Base-by-base conservation (phyloP, 495 filamentous ascomycete genomes). In the Neurospora sp. region DNA sequence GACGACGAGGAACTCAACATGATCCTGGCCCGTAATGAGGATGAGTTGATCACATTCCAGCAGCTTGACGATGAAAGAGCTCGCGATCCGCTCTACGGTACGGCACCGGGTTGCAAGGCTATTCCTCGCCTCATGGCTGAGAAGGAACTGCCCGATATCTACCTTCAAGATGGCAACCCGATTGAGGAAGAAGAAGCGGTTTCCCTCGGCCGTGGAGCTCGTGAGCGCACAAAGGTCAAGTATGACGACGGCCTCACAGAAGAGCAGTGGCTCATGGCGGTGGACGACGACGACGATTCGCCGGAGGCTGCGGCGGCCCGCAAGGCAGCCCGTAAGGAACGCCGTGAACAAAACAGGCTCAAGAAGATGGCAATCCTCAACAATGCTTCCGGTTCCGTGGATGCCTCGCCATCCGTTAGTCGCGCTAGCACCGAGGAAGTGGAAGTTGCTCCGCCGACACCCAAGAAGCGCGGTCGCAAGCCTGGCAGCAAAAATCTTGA, bases 241-340 rank as follows among this genome's bases (percentile, higher is more conserved):
- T 99, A 99, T 80, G 96, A 99, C 80, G 96, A 99, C 78, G 96
- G 96, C 37, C 90, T 99, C 54, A 97, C 96, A 4, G 96, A 98
- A 81, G 96, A 98, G 83, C 96, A 99, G 83, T 99, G 96, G 96
- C 83, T 89, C 37, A 90, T 91, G 80, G 95, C 96, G 72, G 94
- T 99, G 42, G 96, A 98, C 79, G 93, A 96, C 73, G 94, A 98
- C 72, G 96, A 99, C 11, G 96, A 98, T 75, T 90, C 89, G 0
- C 93, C 97, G 69, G 96, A 99, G 80, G 94, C 93, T 72, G 96
- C 95, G 15, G 93, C 96, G 37, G 94, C 93, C 62, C 88, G 95
- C 37, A 98, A 97, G 77, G 87, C 91, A 70, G 93, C 93, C n/a
- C 89, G 90, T 39, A 94, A 94, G 71, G 92, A 92, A 45, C 89